Percentiles rank a stretch among this genome's conserved stretches.
Conservation (phyloP, 805 yeast genomes). For the Candida maris region DNA sequence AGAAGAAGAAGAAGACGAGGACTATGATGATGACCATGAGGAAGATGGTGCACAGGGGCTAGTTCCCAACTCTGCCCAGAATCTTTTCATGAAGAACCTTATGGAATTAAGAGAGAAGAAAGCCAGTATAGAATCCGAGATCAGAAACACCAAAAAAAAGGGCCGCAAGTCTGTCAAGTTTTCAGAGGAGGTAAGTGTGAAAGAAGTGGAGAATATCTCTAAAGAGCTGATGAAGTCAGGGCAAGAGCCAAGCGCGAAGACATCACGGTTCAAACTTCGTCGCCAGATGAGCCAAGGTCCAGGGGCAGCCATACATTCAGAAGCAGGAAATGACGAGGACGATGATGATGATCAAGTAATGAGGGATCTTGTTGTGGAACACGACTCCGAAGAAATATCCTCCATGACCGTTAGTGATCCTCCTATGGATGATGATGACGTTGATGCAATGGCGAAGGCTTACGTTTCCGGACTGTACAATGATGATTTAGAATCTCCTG, state of each 20-base stretch:
- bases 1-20: slow-evolving; percentile 11
- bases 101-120: slow-evolving; percentile 27
- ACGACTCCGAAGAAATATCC: background rate
- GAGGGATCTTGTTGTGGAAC: slow-evolving; percentile 17
- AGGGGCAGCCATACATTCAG: slow-evolving; percentile 9
- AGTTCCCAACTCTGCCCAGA: slow-evolving; percentile 32
- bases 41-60: slow-evolving; percentile 23
- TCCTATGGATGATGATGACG: slow-evolving; percentile 35
- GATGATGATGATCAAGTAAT: slow-evolving; percentile 13
- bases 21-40: slow-evolving; percentile 19
- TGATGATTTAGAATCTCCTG: slow-evolving; percentile 54
- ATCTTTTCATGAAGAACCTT: slow-evolving; percentile 41
- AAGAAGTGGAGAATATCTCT: slow-evolving; percentile 57
- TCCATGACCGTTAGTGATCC: background rate
- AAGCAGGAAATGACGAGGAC: slow-evolving; percentile 9
- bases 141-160: background rate
- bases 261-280: slow-evolving; percentile 17
- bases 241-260: slow-evolving; percentile 12
- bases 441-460: slow-evolving; percentile 59
- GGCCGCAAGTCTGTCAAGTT: slow-evolving; percentile 51
- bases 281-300: slow-evolving; percentile 22
- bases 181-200: slow-evolving; percentile 50
- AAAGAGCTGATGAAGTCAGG: slow-evolving; percentile 37
- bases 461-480: slow-evolving; percentile 58
- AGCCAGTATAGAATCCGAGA: background rate